A percentile compares a stretch with the other conserved stretches of the same genome.
Evolutionary conservation across 1,139 yeast species (phyloP).

Genomic region (Suhomyces bribrorum): DNA sequence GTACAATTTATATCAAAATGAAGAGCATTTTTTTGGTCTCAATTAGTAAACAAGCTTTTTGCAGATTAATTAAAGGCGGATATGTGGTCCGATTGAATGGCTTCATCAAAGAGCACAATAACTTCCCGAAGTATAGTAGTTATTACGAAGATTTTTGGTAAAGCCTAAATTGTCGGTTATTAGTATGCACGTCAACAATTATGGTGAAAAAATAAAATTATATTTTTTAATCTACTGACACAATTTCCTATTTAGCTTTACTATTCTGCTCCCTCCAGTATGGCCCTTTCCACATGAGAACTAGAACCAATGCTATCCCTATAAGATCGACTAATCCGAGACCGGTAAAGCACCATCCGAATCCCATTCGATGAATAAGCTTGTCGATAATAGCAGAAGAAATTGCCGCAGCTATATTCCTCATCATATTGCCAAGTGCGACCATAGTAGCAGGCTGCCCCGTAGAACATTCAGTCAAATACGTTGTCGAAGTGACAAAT

Average conservation of each 20-base stretch:
- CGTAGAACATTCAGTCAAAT: constrained; percentile 53
- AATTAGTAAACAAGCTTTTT: not conserved
- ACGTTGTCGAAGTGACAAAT: constrained; percentile 58
- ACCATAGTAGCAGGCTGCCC: constrained; percentile 57
- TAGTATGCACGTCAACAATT: not conserved
- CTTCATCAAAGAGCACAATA: not conserved
- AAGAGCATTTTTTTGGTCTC: not conserved
- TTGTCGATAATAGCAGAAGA: constrained; percentile 50
- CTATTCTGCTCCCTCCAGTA: constrained; percentile 26
- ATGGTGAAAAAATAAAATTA: too few relatives aligned
- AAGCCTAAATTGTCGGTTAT: too few relatives aligned
- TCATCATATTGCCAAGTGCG: constrained; percentile 55
- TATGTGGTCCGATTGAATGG: too few relatives aligned
- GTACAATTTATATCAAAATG: not conserved
- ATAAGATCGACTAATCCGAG: constrained; percentile 45
- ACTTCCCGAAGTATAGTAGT: too few relatives aligned
- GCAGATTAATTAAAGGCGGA: not conserved
- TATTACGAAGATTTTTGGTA: too few relatives aligned
- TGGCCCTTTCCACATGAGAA: constrained; percentile 29
- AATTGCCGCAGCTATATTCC: constrained; percentile 59
- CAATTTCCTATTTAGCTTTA: not conserved
- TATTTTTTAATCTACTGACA: not conserved
- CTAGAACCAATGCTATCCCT: constrained; percentile 28
- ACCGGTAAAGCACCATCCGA: constrained; percentile 63
- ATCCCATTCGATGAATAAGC: constrained; percentile 46